Conservation (phyloP, 2,329 filamentous ascomycete species). For the Cryphonectria japonica region DNA sequence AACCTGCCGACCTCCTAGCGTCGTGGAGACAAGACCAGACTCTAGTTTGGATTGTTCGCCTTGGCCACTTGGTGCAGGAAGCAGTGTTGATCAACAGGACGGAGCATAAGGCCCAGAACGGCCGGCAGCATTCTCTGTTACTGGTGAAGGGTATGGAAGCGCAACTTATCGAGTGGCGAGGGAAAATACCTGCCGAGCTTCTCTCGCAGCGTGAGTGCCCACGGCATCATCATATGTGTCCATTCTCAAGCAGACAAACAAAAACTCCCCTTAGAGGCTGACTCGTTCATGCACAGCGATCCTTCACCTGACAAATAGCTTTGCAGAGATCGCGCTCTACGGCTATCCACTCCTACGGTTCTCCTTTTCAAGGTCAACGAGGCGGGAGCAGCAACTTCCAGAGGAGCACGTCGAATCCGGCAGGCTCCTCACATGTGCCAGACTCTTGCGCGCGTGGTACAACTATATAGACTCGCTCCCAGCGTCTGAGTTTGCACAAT, state of each 20-base stretch:
- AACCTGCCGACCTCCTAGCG: conserved; percentile 34
- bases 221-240: background rate
- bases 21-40: conserved; percentile 45
- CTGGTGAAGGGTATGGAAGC: conserved; percentile 53
- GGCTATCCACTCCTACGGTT: conserved; percentile 43
- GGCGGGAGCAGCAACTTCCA: background rate
- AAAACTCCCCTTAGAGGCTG: background rate
- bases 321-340: conserved; percentile 45
- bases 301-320: conserved; percentile 41
- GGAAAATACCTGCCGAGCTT: conserved; percentile 41
- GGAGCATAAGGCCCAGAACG: conserved; percentile 34
- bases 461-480: conserved; percentile 34
- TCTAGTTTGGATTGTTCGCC: conserved; percentile 48
- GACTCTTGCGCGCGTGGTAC: conserved; percentile 35
- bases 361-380: conserved; percentile 10
- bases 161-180: conserved; percentile 49
- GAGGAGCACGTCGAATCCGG: conserved; percentile 14
- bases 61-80: conserved; percentile 47
- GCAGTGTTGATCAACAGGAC: conserved; percentile 33
- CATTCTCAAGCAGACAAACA: background rate
- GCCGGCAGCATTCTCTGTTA: conserved; percentile 47
- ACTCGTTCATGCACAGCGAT: conserved; percentile 34
- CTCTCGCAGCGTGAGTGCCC: conserved; percentile 35
- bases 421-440: conserved; percentile 31
- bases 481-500: conserved; percentile 38